Base-by-base conservation (phyloP, 495 filamentous ascomycete genomes). In the Chaetomium tenue region DNA sequence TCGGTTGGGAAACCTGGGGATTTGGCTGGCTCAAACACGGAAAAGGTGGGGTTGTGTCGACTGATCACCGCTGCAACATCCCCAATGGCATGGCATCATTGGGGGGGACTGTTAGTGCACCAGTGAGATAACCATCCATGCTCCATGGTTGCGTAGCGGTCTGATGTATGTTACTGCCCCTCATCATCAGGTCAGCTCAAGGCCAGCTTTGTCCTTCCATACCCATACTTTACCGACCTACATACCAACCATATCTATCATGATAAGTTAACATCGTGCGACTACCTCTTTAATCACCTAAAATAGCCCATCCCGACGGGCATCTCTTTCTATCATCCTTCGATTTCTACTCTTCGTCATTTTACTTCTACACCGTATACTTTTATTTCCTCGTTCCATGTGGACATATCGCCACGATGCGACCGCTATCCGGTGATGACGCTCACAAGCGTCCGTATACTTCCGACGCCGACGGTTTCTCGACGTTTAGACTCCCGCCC, bases 401-500 rank as follows among this genome's bases (percentile, higher is more conserved):
- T 51, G 44, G 47, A 26, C 20, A 12, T 20, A n/a, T 1, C 7
- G 40, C 20, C 60, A 67, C 54, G 60, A 74, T 74, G 71, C 69
- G 71, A 59, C 70, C 71, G 47, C 57, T 67, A 1, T 47, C 69
- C 28, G 68, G 69, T 48, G 67, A 70, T 61, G 70, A 74, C 68
- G 69, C 66, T 58, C 60, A 57, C 47, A 69, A 64, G 65, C 72
- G 72, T 50, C 60, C 68, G 57, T 68, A 68, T 65, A 67, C 51
- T 53, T 55, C 68, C 47, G 68, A 68, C 57, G 67, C 68, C 53
- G 72, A 76, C 23, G 61, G 63, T 9, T 68, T 70, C 13, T 63
- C 63, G 9, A 65, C 70, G 56, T 73, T 75, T 50, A 53, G 62
- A 65, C 61, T 72, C 33, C 68, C 68, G 1, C 16, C 66, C 37